A percentile compares a stretch with the other conserved stretches of the same genome.
Evolutionary conservation across 305 asterid genomes (phyloP).

Genomic region (Galium porrigens): DNA sequence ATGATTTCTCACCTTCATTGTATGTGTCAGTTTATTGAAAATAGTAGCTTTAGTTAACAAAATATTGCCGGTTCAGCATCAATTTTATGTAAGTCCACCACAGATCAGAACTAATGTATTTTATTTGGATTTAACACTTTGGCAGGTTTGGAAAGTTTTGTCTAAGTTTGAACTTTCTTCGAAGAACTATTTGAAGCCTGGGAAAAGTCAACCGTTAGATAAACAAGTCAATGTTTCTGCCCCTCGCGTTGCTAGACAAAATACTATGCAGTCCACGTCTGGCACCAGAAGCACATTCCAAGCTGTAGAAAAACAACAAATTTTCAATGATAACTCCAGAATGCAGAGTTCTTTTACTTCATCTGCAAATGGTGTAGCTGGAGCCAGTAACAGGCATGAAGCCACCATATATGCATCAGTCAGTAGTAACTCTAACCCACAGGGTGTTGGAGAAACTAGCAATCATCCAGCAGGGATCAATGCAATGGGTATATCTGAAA

Average conservation of each 20-base stretch:
- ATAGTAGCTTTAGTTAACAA: constrained; percentile 3
- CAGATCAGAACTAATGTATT: constrained; percentile 3
- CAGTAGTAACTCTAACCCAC: constrained; percentile 22
- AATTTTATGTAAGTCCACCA: not conserved
- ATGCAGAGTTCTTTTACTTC: constrained; percentile 24
- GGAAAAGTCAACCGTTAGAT: constrained; percentile 47
- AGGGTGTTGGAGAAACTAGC: constrained; percentile 21
- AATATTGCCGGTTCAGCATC: not conserved
- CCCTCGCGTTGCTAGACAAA: constrained; percentile 32
- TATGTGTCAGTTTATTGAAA: not conserved
- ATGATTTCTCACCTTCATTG: not conserved
- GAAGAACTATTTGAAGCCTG: constrained; percentile 54
- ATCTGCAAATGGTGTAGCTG: constrained; percentile 27
- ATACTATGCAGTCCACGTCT: constrained; percentile 27
- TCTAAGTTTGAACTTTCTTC: constrained; percentile 57
- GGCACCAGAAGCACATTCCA: constrained; percentile 26
- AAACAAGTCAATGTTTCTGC: constrained; percentile 26
- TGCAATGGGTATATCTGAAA: constrained; percentile 20
- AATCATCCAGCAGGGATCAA: constrained; percentile 26
- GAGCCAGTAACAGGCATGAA: constrained; percentile 29
- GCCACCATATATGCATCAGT: constrained; percentile 19
- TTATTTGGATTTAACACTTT: constrained; percentile 17
- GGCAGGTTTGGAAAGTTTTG: constrained; percentile 82
- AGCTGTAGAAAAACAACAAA: constrained; percentile 26
- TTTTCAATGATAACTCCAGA: constrained; percentile 22